phyloP scores from a whole-genome alignment of 192 early-diverging fungal genomes.

The Entophlyctis luteolus region DNA sequence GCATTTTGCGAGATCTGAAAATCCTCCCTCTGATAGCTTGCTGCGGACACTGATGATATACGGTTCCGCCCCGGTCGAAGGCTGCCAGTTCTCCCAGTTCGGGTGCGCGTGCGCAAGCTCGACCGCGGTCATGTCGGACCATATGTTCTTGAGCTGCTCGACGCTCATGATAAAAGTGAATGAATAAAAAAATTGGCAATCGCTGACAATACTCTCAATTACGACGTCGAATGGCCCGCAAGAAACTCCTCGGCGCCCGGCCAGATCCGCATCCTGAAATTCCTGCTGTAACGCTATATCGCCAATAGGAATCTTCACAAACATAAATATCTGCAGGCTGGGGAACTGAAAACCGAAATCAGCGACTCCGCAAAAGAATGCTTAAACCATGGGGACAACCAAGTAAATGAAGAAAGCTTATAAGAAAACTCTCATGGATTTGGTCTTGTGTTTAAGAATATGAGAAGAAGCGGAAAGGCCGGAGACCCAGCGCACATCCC shows the following conservation, averaged over 20 bases:
- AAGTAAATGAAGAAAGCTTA: not conserved
- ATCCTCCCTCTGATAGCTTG: conserved; percentile 3
- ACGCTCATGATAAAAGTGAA: no score
- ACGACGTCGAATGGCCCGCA: not conserved
- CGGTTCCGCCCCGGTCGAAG: conserved; percentile 1
- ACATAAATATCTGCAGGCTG: not conserved
- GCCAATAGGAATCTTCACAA: not conserved
- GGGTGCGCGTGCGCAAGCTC: conserved; percentile 10
- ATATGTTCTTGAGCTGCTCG: no score
- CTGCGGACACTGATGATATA: not conserved
- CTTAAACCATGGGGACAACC: conserved; percentile 21
- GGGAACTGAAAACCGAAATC: not conserved
- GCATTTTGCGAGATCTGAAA: conserved; percentile 10
- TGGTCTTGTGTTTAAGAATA: no score
- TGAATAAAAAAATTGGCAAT: no score
- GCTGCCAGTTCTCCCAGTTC: conserved; percentile 24
- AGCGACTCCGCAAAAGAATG: conserved; percentile 11
- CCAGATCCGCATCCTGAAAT: conserved; percentile 29
- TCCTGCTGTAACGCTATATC: conserved; percentile 13
- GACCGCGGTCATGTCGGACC: not conserved
- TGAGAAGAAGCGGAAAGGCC: not conserved
- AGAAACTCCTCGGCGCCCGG: conserved; percentile 21
- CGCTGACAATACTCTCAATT: not conserved
- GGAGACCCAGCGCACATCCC: conserved; percentile 12
- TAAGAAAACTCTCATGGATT: no score